Evolutionary conservation across 352 stramenopile genomes (phyloP).

Genomic region (Pseudoperonospora humuli): DNA sequence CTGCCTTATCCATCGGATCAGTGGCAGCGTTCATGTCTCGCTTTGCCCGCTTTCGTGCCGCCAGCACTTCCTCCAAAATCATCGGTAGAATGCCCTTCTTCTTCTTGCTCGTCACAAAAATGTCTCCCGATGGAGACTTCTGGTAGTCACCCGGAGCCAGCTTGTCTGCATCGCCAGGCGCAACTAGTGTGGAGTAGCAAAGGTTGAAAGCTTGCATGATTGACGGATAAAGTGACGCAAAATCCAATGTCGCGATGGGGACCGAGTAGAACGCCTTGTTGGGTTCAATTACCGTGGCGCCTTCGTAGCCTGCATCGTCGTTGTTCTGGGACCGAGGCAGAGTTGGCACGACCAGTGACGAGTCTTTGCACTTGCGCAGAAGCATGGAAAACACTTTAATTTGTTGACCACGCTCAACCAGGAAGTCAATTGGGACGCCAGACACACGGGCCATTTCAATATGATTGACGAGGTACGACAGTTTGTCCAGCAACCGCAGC

Average conservation of each 20-base stretch:
- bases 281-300: slow-evolving; percentile 98
- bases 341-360: slow-evolving; percentile 94
- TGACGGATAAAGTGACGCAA: slow-evolving; percentile 99
- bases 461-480: slow-evolving; percentile 99
- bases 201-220: slow-evolving; percentile 99
- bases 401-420: slow-evolving; percentile 97
- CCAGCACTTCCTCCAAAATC: slow-evolving; percentile 97
- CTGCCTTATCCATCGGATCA: slow-evolving; percentile 97
- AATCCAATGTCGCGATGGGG: slow-evolving; percentile 99
- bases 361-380: slow-evolving; percentile 92
- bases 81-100: slow-evolving; percentile 98
- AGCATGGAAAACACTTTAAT: slow-evolving; percentile 99
- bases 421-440: slow-evolving; percentile 95
- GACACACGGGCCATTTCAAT: slow-evolving; percentile 99
- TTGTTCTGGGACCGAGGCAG: slow-evolving; percentile 84
- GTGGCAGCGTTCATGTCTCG: slow-evolving; percentile 99
- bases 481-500: slow-evolving; percentile 96
- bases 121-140: slow-evolving; percentile 92
- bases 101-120: slow-evolving; percentile 91
- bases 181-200: slow-evolving; percentile 99
- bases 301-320: slow-evolving; percentile 92
- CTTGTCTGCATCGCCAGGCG: slow-evolving; percentile 52
- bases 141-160: slow-evolving; percentile 74
- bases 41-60: slow-evolving; percentile 96
- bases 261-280: slow-evolving; percentile 99